Evolutionary conservation across 1,139 yeast genomes (phyloP), one percentile per base, ranked within the genome.

Genomic region (Saccharomyces uvarum): DNA sequence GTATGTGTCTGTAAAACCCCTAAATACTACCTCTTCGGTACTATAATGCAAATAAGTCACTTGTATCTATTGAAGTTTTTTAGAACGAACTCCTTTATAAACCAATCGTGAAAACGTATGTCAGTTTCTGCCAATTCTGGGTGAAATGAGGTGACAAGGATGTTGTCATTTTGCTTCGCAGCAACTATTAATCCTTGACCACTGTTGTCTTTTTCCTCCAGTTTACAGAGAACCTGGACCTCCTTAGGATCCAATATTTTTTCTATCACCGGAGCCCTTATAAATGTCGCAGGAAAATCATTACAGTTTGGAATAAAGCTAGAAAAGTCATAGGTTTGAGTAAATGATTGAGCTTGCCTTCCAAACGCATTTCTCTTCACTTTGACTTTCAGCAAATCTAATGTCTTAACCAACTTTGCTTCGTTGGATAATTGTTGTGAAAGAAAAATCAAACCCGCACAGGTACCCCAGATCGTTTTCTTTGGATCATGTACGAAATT

Each of bases 281-380:
- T 87, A 66, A 88, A 87, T 1, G 84, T 79, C 2, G 89, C 77
- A 2, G 80, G 81, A 62, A 84, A 86, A 26, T 70, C 70, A 8
- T 58, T 62, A 2, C 72, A 75, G 29, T 61, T 64, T n/a, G 63
- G 58, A 16, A 82, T 77, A 57, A 81, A 81, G 1, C 71, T 65
- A 13, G 77, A 70, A 67, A 80, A 76, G 60, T 81, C 82, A 55
- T 86, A 72, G 0, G 65, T 61, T 48, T 75, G 69, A 24, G 75
- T 77, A 61, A 88, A 88, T 24, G 89, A 83, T 58, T 86, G 86
- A 41, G 83, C 68, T 66, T 88, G 95, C 57, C 95, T 73, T 0
- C 95, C 95, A 71, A 86, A 87, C 1, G 90, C 90, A 68, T 88
- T 87, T 56, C 95, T 74, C 50, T 77, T 76, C 24, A 86, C 89